phyloP scores from a whole-genome alignment of 2,329 filamentous ascomycete genomes.

The Arthroderma sp. region DNA sequence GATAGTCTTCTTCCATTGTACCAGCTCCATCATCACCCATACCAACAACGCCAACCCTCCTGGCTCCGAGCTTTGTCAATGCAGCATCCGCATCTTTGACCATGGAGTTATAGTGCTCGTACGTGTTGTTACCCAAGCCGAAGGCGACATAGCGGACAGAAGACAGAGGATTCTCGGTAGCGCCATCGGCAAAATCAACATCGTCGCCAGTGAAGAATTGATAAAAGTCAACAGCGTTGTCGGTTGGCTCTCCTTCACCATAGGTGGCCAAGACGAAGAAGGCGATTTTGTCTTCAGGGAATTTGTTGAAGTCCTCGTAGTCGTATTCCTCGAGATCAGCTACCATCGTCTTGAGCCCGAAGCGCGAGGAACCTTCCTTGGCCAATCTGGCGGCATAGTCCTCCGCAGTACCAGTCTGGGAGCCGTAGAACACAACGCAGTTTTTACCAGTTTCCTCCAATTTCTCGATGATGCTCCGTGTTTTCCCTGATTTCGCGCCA shows the following conservation, averaged over 20 bases:
- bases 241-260: conserved; percentile 94
- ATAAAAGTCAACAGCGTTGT: conserved; percentile 98
- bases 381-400: conserved; percentile 93
- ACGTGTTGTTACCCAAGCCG: conserved; percentile 96
- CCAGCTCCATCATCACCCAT: conserved; percentile 96
- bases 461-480: conserved; percentile 85
- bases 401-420: conserved; percentile 94
- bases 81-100: conserved; percentile 79
- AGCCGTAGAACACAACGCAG: conserved; percentile 96
- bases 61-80: conserved; percentile 67
- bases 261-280: conserved; percentile 97
- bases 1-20: conserved; percentile 98
- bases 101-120: conserved; percentile 99
- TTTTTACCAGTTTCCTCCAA: conserved; percentile 94
- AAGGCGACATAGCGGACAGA: conserved; percentile 91
- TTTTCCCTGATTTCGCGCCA: conserved; percentile 64
- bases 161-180: conserved; percentile 54
- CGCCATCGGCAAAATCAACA: conserved; percentile 61
- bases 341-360: conserved; percentile 95
- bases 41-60: conserved; percentile 73
- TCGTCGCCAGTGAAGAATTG: conserved; percentile 84
- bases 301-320: conserved; percentile 78
- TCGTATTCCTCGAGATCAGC: conserved; percentile 97
- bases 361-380: conserved; percentile 93
- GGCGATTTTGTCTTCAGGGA: conserved; percentile 79